phyloP scores from a whole-genome alignment of 2,329 filamentous ascomycete genomes.

The Ophiocordyceps camponoti-floridani region DNA sequence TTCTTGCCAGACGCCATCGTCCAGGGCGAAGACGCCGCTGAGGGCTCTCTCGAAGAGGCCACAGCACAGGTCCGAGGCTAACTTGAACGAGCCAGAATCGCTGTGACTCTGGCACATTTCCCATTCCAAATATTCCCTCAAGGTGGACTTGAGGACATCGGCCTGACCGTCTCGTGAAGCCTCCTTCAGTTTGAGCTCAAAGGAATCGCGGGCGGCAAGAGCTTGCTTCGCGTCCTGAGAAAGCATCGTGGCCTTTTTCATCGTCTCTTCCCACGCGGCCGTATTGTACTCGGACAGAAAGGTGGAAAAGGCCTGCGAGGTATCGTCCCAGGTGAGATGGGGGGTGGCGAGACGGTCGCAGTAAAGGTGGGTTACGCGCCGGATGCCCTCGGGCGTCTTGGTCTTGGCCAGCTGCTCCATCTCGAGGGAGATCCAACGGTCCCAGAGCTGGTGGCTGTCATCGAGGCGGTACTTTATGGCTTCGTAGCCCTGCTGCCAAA shows the following conservation, averaged over 20 bases:
- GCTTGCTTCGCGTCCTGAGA: constrained; percentile 49
- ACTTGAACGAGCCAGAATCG: constrained; percentile 26
- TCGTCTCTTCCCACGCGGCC: constrained; percentile 52
- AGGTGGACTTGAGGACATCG: constrained; percentile 30
- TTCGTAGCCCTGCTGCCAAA: constrained; percentile 56
- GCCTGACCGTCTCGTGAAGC: constrained; percentile 37
- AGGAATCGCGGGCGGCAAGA: constrained; percentile 40
- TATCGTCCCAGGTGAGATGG: constrained; percentile 58
- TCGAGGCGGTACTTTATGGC: constrained; percentile 56
- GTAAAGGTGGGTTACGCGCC: constrained; percentile 51
- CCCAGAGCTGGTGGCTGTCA: constrained; percentile 65
- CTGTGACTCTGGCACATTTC: constrained; percentile 46
- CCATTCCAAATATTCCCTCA: constrained; percentile 67
- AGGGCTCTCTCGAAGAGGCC: constrained; percentile 69
- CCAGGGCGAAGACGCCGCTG: constrained; percentile 47
- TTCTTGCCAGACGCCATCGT: constrained; percentile 67
- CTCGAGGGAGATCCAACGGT: constrained; percentile 58
- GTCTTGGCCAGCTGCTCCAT: constrained; percentile 45
- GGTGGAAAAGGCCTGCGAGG: constrained; percentile 55
- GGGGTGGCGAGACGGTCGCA: constrained; percentile 53
- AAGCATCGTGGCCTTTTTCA: constrained; percentile 47
- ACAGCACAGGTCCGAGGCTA: constrained; percentile 32
- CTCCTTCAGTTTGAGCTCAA: constrained; percentile 47
- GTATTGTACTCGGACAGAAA: constrained; percentile 58
- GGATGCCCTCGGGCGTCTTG: constrained; percentile 36